A percentile compares a stretch with the other conserved stretches of the same genome.
Evolutionary conservation across 345 rosid species (phyloP).

Genomic region (Zanthoxylum bungeanum): DNA sequence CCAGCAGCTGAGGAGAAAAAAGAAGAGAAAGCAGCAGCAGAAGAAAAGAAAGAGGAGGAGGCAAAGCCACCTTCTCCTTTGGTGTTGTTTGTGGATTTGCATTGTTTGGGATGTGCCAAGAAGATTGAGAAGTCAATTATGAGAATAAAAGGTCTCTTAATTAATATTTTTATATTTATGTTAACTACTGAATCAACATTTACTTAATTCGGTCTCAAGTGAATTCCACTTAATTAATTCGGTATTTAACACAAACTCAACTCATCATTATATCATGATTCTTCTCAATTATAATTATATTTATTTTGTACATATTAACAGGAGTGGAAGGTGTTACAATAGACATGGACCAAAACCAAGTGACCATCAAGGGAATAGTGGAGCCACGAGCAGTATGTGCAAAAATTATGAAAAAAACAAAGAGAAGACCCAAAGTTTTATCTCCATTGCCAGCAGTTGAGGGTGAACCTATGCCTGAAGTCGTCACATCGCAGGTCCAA

Average conservation of each 20-base stretch:
- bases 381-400: slow-evolving; percentile 79
- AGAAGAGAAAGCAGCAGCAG: slow-evolving; percentile 26
- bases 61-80: slow-evolving; percentile 64
- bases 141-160: slow-evolving; percentile 62
- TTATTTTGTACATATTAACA: slow-evolving; percentile 26
- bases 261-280: no score
- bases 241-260: no score
- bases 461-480: slow-evolving; percentile 68
- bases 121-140: slow-evolving; percentile 77
- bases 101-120: slow-evolving; percentile 92
- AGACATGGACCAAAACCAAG: slow-evolving; percentile 75
- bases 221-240: no score
- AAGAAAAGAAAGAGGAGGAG: slow-evolving; percentile 38
- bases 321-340: slow-evolving; percentile 81
- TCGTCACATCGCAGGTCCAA: slow-evolving; percentile 58
- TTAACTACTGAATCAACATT: no score
- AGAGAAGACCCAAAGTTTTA: slow-evolving; percentile 66
- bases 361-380: slow-evolving; percentile 71
- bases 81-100: slow-evolving; percentile 74
- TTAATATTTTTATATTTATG: no score
- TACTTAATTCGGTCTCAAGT: no score
- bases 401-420: slow-evolving; percentile 73
- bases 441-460: slow-evolving; percentile 76
- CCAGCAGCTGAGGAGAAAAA: slow-evolving; percentile 32
- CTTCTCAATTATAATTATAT: no score